Conservation (phyloP, 78 protist species). For the Acrasis kona region DNA sequence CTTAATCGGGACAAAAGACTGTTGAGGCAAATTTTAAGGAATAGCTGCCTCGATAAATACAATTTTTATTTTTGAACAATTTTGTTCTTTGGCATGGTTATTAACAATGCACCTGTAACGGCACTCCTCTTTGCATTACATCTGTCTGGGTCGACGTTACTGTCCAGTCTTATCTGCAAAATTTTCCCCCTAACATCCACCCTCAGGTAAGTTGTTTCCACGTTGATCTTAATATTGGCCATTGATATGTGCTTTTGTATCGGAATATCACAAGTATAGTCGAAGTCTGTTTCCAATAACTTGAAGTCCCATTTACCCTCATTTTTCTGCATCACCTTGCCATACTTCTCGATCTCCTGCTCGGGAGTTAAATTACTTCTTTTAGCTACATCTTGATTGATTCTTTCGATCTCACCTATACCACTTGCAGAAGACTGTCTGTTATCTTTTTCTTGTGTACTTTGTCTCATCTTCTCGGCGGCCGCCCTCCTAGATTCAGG, state of each 20-base stretch:
- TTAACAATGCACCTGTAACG: background rate
- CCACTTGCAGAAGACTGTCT: background rate
- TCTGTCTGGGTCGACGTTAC: conserved; percentile 1
- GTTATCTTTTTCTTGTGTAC: background rate
- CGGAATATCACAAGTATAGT: background rate
- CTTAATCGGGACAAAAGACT: no score
- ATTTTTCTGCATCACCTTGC: conserved; percentile 15
- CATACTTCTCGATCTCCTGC: background rate
- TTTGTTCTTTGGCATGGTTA: conserved; percentile 28
- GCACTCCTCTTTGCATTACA: background rate
- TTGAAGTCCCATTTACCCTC: conserved; percentile 21
- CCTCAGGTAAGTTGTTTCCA: conserved; percentile 34
- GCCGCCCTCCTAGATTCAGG: conserved; percentile 16
- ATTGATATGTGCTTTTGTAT: conserved; percentile 26
- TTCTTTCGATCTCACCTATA: background rate
- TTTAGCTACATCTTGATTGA: background rate
- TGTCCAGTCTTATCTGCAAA: conserved; percentile 4
- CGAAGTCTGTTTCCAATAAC: background rate
- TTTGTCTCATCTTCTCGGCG: background rate
- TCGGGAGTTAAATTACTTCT: background rate
- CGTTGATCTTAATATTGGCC: conserved; percentile 33
- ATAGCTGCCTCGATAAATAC: no score
- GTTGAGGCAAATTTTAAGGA: no score
- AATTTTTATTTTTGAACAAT: no score
- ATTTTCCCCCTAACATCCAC: conserved; percentile 30